phyloP scores from a whole-genome alignment of 2,329 filamentous ascomycete species.

The Phialophora tarda region DNA sequence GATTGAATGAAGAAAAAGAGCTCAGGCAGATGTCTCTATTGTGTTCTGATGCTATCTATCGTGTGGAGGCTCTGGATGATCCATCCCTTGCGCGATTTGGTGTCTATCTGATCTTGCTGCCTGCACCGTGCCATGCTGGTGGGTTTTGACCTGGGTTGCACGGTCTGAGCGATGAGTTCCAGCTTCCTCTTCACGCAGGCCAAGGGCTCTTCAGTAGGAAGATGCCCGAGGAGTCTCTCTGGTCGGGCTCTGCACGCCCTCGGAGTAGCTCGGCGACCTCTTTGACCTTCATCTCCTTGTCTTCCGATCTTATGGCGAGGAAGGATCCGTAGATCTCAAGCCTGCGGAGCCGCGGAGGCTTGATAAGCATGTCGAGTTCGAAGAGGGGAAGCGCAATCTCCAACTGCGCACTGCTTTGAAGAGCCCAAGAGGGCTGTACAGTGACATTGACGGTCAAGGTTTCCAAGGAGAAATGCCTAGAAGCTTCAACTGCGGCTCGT shows the following conservation, averaged over 20 bases:
- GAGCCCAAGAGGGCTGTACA: background rate
- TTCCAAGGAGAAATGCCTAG: background rate
- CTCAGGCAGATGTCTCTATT: background rate
- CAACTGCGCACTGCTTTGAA: background rate
- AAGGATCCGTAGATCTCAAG: conserved; percentile 15
- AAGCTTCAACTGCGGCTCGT: background rate
- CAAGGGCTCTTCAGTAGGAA: conserved; percentile 12
- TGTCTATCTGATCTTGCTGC: background rate
- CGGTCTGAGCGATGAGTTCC: background rate
- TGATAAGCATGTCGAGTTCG: background rate
- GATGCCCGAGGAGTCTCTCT: conserved; percentile 19
- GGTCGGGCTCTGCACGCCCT: conserved; percentile 9
- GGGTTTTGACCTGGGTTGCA: background rate
- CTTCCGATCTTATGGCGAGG: background rate
- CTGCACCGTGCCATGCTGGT: background rate
- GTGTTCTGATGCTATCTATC: background rate
- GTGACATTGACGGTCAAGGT: conserved; percentile 1
- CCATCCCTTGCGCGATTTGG: background rate
- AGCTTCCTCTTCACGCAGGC: background rate
- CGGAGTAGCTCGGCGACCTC: conserved; percentile 14
- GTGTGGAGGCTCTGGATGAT: background rate
- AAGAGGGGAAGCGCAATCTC: background rate
- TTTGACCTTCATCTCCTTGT: conserved; percentile 3
- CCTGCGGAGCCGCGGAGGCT: conserved; percentile 24
- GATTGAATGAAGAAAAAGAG: background rate